Evolutionary conservation across 306 rosid species (phyloP), one percentile per base, ranked within the genome.

Genomic region (Fagus sylvatica): DNA sequence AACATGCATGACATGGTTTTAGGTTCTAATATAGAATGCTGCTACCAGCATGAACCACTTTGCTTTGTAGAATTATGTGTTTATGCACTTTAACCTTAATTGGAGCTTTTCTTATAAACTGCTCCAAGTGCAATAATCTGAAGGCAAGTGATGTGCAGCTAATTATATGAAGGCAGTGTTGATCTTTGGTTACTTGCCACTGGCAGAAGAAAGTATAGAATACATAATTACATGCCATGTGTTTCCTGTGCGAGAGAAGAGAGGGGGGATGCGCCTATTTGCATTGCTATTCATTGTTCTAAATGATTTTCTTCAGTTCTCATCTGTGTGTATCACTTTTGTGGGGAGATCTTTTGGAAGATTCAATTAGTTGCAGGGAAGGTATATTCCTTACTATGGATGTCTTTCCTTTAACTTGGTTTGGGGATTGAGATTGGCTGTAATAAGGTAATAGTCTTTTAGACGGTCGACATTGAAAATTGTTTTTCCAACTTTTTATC

Each of bases 1-100:
- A 53, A 75, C 54, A 49, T 78, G 74, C 78, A 17, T 55, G 73
- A 39, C 71, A n/a, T 65, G 49, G 49, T 65, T 79, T 69, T 83
- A 54, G 79, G 80, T 79, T 72, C 74, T 72, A 72, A 71, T 59
- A 69, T 71, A 71, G 76, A 71, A 32, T 80, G 79, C 60, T 43
- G 7, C 65, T 65, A 16, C 43, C 51, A 72, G 78, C 74, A 39
- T 72, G 19, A 57, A 83, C 76, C 61, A 10, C 48, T 62, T 49
- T 43, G 64, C 72, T 46, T 0, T 9, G 72, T 48, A 73, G 51
- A 82, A 75, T 53, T 72, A 1, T 60, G 41, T 75, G 42, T 48
- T 68, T 59, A 16, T 74, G 84, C 56, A 73, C 30, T 76, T 78
- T 34, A 5, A 48, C 16, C 51, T 57, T 78, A 40, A 41, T 51